Evolutionary conservation across 1,284 basidiomycete genomes (phyloP), one percentile per base, ranked within the genome.

Genomic region (Papiliotrema terrestris): DNA sequence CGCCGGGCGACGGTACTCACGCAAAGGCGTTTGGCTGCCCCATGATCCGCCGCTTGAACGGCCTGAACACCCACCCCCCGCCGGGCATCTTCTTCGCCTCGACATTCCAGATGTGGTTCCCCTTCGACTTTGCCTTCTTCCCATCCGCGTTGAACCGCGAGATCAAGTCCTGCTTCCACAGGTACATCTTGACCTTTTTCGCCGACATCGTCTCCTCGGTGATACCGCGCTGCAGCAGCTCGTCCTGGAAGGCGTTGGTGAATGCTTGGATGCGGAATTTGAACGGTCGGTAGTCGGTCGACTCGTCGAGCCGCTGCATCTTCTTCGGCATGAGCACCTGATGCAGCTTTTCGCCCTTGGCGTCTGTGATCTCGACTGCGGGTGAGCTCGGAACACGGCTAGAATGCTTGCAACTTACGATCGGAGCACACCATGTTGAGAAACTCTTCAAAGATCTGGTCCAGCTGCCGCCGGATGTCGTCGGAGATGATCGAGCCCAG

Each of bases 231-330:
- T 61, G 52, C 56, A 69, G 67, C 5, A 76, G 61, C 57, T 94
- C 89, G 73, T 97, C 92, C 66, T 95, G 82, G 73, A 98, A 98
- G 0, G 89, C 90, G 67, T 94, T 92, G 14, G 95, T 98, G 78
- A 99, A 99, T 0, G 96, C 95, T 73, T 95, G 91, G 66, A 99
- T 98, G 52, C 96, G 86, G 79, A 98, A 98, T 77, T 98, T 98
- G 86, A 99, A 98, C 19, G 96, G 95, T 26, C 95, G 84, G 78
- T 95, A 99, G 77, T 98, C 95, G 45, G 87, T 86, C 45, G 90
- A 93, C 78, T 98, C 94, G 73, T 95, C 93, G 53, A 97, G 80
- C 47, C 90, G 85, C 66, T 91, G 88, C 94, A 97, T 96, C 81
- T 96, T 96, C 80, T 93, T 93, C 1, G 94, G 89, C 96, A 98